Conservation (phyloP, 257 asterid genomes). For the Jaltomata sinuosa region DNA sequence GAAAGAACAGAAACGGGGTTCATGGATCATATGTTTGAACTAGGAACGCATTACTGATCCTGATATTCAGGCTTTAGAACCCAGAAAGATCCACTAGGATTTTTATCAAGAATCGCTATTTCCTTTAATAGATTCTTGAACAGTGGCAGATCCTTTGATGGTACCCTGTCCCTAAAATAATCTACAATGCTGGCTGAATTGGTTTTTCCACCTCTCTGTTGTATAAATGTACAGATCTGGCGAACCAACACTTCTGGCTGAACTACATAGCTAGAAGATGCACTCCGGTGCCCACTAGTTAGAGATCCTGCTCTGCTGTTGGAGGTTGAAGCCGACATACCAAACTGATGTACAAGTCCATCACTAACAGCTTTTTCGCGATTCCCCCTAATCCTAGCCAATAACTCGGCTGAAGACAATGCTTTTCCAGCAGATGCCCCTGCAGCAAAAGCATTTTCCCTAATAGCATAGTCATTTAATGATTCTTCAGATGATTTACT, state of each 20-base stretch:
- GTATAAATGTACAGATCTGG: slow-evolving; percentile 81
- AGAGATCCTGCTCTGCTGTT: slow-evolving; percentile 24
- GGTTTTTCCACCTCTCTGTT: slow-evolving; percentile 59
- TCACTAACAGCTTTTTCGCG: slow-evolving; percentile 55
- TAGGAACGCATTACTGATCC: slow-evolving; percentile 16
- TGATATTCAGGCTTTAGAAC: slow-evolving; percentile 63
- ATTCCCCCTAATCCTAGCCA: slow-evolving; percentile 63
- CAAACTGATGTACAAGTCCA: slow-evolving; percentile 71
- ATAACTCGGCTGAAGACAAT: slow-evolving; percentile 68
- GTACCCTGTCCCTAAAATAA: slow-evolving; percentile 67
- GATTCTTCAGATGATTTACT: slow-evolving; percentile 28
- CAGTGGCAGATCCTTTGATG: slow-evolving; percentile 74
- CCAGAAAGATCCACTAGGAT: slow-evolving; percentile 61
- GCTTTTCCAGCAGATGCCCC: slow-evolving; percentile 84
- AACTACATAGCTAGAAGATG: slow-evolving; percentile 22
- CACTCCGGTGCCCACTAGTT: slow-evolving; percentile 21
- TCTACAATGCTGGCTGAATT: slow-evolving; percentile 68
- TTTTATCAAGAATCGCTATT: slow-evolving; percentile 74
- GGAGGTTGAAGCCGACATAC: slow-evolving; percentile 24
- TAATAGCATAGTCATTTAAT: slow-evolving; percentile 12
- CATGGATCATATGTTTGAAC: background rate
- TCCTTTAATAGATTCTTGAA: slow-evolving; percentile 87
- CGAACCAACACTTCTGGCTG: slow-evolving; percentile 89
- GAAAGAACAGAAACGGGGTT: background rate
- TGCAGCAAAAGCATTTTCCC: slow-evolving; percentile 38